Evolutionary conservation across 139 green algal genomes (phyloP), one percentile per base, ranked within the genome.

Genomic region (Nannochloris sp.): DNA sequence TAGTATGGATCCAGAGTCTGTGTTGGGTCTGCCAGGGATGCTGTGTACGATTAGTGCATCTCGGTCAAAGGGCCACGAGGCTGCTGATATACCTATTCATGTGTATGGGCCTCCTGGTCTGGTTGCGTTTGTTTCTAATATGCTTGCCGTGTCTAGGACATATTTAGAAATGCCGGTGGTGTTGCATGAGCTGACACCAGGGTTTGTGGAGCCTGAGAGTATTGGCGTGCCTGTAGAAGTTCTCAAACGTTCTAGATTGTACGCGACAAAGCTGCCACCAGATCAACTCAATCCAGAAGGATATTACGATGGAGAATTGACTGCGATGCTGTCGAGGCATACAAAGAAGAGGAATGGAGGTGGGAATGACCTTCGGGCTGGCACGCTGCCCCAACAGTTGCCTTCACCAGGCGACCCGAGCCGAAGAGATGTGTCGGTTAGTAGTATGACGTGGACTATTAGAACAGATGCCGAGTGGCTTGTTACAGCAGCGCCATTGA

Each of bases 281-380:
- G 86, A 94, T 61, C 78, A 88, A 69, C 72, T 92, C 10, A 92
- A 93, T 58, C 78, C 80, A 1, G 21, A 71, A 10, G 87, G 86
- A 3, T 71, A 77, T 46, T 64, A 64, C 23, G 80, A 84, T 54
- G 81, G 76, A 5, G n/a, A 58, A 9, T 61, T 77, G 9, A 54
- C 69, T 4, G 6, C 44, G 4, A 54, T 80, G 63, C 64, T 73
- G 54, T 16, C 27, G 19, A 63, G 69, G 14, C 63, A 78, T 63
- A 69, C 48, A 44, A 40, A 57, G 19, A 74, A 70, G 31, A 60
- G 60, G 21, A 68, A 69, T 23, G 57, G 70, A 50, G 63, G 74
- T 27, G 53, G 64, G 10, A 66, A 64, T 10, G 83, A 90, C 62
- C 21, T 57, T 4, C 73, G 83, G 2, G 76, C 78, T 12, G 76